phyloP scores from a whole-genome alignment of 805 yeast species.

The Wickerhamomyces mucosus region DNA sequence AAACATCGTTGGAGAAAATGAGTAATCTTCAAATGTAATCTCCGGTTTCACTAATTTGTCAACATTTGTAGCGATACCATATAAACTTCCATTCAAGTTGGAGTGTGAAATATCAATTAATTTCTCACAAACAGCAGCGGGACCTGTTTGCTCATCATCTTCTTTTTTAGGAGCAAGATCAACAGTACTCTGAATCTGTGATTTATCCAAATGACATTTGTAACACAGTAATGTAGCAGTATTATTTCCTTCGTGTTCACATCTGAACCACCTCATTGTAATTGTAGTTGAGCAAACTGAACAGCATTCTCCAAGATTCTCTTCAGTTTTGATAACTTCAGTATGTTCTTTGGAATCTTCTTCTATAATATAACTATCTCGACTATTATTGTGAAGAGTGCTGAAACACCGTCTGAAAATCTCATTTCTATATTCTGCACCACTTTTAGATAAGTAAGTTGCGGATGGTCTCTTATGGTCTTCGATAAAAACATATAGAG shows the following conservation, averaged over 20 bases:
- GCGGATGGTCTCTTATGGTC: constrained; percentile 11
- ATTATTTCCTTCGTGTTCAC: not conserved
- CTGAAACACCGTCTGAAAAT: constrained; percentile 15
- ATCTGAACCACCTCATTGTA: too few species aligned
- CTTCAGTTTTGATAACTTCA: too few species aligned
- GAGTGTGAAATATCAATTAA: not conserved
- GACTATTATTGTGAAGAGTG: too few species aligned
- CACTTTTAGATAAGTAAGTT: constrained; percentile 14
- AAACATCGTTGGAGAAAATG: not conserved
- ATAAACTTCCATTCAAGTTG: constrained; percentile 1
- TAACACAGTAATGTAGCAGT: constrained; percentile 7
- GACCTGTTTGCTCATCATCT: not conserved
- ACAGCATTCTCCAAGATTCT: too few species aligned
- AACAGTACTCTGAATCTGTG: constrained; percentile 1
- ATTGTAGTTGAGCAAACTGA: too few species aligned
- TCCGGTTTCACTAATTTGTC: constrained; percentile 2
- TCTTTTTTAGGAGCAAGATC: constrained; percentile 2
- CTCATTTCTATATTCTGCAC: constrained; percentile 32
- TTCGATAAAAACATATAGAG: constrained; percentile 14
- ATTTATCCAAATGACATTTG: constrained; percentile 3
- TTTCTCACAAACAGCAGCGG: not conserved
- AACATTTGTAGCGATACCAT: not conserved
- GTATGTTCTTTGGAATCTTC: too few species aligned
- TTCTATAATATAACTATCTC: too few species aligned
- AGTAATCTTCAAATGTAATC: constrained; percentile 1